Evolutionary conservation across 129 eudicot species (phyloP), one percentile per base, ranked within the genome.

Genomic region (Escallonia herrerae): DNA sequence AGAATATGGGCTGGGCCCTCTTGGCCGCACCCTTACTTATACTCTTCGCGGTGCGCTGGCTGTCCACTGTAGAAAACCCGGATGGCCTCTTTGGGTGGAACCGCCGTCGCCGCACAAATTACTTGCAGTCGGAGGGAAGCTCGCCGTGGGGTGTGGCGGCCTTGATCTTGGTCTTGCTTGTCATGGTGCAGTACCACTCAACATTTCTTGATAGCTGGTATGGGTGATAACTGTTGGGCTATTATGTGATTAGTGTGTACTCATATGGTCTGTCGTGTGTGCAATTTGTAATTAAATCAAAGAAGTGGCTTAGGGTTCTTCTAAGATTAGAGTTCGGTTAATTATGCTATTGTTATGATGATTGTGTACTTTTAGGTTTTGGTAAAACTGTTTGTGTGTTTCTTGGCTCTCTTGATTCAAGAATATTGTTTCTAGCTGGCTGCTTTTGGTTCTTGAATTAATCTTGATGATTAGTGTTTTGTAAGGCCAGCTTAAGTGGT

Each of bases 61-160:
- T 88, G 33, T 93, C 96, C 2, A 62, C 56, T 45, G 13, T 83
- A 3, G 96, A 91, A 40, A 65, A 66, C 68, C 90, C 90, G 3
- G 84, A 71, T 15, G 57, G 72, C 76, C 39, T 80, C 62, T 69
- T 82, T 8, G 75, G 77, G 71, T 80, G 74, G 77, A 87, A 79
- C 8, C 78, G 74, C 7, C 83, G 71, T 6, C 80, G 86, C 56
- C 69, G 86, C 72, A 67, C n/a, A 48, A 56, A 78, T 41, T 77
- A 57, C 59, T 55, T 52, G 15, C 44, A 63, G 62, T 61, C 77
- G 55, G 97, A 69, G 47, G 96, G 90, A 15, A 72, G 84, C 33
- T 85, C 89, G 55, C 98, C 96, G 51, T 88, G 96, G 91, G 96
- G 85, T 1, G 98, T 88, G 80, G 96, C 95, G 1, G 91, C 91